A percentile compares a stretch with the other conserved stretches of the same genome.
Evolutionary conservation across 371 early-diverging fungal genomes (phyloP).

Genomic region (Mortierella sp.): DNA sequence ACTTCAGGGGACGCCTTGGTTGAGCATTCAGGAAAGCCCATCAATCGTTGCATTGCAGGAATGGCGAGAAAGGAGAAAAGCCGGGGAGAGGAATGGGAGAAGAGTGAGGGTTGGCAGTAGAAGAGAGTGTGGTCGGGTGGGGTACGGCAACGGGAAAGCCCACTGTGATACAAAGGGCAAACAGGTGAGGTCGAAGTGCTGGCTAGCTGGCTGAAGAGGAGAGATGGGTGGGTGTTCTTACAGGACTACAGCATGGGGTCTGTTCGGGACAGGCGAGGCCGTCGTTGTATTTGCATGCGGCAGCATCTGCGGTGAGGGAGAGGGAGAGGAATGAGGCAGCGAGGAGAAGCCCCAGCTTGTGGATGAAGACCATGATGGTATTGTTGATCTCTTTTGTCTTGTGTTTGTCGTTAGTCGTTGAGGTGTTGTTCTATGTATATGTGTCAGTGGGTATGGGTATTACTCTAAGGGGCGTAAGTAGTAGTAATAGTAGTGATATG

Average conservation of each 20-base stretch:
- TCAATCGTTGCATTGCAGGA: neutral
- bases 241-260: constrained; percentile 51
- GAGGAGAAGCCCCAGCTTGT: constrained; percentile 29
- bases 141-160: neutral
- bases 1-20: neutral
- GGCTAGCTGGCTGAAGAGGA: neutral
- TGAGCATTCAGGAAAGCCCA: neutral
- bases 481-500: neutral
- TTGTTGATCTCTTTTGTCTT: neutral
- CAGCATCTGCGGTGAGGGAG: constrained; percentile 28
- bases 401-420: neutral
- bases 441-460: constrained; percentile 1
- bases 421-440: neutral
- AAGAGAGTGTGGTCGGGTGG: neutral
- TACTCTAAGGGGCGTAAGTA: neutral
- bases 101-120: neutral
- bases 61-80: neutral
- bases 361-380: constrained; percentile 33
- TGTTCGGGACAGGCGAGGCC: constrained; percentile 44
- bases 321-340: constrained; percentile 31
- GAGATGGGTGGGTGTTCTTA: constrained; percentile 30
- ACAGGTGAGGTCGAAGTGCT: neutral
- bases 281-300: constrained; percentile 41
- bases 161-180: too few species aligned
- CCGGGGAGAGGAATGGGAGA: neutral